Evolutionary conservation across 2,329 filamentous ascomycete genomes (phyloP).

Genomic region (Chaetoscypha palmicola): DNA sequence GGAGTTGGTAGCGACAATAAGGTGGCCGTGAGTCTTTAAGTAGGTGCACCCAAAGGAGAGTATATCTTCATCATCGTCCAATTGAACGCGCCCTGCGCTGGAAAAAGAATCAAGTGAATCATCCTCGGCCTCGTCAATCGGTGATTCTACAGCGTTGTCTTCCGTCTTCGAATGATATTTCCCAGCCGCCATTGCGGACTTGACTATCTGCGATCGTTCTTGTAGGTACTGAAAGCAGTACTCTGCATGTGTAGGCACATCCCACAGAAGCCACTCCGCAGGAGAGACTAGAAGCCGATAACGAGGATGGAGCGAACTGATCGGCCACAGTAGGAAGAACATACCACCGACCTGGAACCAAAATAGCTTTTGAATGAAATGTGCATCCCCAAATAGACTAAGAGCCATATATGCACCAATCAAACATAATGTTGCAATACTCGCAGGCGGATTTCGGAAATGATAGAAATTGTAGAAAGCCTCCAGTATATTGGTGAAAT

Average conservation of each 20-base stretch:
- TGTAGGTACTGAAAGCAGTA: constrained; percentile 29
- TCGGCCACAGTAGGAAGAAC: constrained; percentile 32
- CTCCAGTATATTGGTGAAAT: constrained; percentile 33
- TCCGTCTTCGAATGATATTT: background rate
- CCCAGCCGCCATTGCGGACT: constrained; percentile 2
- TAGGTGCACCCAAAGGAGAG: constrained; percentile 16
- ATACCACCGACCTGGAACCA: constrained; percentile 28
- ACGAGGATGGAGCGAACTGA: constrained; percentile 30
- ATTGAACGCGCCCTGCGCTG: background rate
- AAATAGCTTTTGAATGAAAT: constrained; percentile 28
- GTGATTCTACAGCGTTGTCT: background rate
- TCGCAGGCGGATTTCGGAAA: constrained; percentile 30
- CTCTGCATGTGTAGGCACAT: constrained; percentile 34
- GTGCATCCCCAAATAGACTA: constrained; percentile 23
- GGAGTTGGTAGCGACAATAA: constrained; percentile 13
- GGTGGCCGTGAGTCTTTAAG: constrained; percentile 7
- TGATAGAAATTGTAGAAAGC: constrained; percentile 34
- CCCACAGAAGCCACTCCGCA: constrained; percentile 31
- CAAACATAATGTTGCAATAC: constrained; percentile 24
- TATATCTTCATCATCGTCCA: constrained; percentile 10
- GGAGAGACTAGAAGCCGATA: constrained; percentile 33
- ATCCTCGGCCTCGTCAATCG: background rate
- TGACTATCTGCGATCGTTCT: constrained; percentile 12
- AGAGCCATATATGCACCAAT: constrained; percentile 21
- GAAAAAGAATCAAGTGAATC: constrained; percentile 1